phyloP scores from a whole-genome alignment of 768 basidiomycete species.

The Arthromyces matolae region DNA sequence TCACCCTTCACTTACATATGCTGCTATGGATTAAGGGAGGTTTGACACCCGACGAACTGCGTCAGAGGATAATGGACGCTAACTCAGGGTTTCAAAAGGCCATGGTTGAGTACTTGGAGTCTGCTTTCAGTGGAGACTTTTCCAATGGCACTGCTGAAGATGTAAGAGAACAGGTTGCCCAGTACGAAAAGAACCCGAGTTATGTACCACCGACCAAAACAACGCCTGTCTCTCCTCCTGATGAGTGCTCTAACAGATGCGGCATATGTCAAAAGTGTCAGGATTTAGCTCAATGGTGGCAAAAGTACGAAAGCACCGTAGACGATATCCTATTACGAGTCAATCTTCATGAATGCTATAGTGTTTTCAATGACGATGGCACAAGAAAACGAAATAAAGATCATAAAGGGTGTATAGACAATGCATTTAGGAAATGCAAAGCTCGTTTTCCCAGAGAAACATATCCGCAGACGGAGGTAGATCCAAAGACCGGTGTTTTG shows the following conservation, averaged over 20 bases:
- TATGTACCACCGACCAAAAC: conserved; percentile 19
- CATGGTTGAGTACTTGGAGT: conserved; percentile 2
- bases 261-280: conserved; percentile 20
- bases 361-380: conserved; percentile 12
- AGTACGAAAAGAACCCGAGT: neutral
- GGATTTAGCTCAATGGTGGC: conserved; percentile 10
- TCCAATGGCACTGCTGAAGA: neutral
- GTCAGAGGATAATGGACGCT: conserved; percentile 4
- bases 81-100: conserved; percentile 4
- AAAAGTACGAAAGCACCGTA: conserved; percentile 14
- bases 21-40: conserved; percentile 23
- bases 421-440: conserved; percentile 27
- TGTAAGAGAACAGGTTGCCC: neutral
- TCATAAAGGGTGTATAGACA: conserved; percentile 23
- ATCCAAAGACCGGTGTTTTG: conserved; percentile 24
- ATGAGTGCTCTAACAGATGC: conserved; percentile 4
- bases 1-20: conserved; percentile 28
- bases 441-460: conserved; percentile 33
- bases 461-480: conserved; percentile 19
- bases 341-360: conserved; percentile 27
- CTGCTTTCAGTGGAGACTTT: neutral
- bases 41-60: conserved; percentile 10
- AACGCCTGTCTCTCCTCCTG: conserved; percentile 21
- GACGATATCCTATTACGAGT: conserved; percentile 27
- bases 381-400: conserved; percentile 1